Conservation (phyloP, 495 filamentous ascomycete species). For the Collariella sp. region DNA sequence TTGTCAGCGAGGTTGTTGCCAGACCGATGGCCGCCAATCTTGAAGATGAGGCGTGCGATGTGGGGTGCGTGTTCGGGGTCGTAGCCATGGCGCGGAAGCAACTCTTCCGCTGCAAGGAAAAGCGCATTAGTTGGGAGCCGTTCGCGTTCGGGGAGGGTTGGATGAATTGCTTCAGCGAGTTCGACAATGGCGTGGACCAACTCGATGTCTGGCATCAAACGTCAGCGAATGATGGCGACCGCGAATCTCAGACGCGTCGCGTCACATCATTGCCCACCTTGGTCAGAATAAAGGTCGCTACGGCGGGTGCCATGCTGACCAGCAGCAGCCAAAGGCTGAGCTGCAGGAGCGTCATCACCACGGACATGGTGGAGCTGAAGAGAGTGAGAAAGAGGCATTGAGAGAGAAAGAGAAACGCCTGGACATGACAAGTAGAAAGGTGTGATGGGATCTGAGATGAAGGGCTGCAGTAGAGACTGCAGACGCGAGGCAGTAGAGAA, state of each 20-base stretch:
- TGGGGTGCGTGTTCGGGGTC: constrained; percentile 59
- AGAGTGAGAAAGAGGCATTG: no score
- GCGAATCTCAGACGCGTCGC: no score
- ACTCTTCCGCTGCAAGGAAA: constrained; percentile 68
- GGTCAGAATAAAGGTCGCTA: neutral
- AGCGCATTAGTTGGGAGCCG: constrained; percentile 66
- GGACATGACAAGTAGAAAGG: no score
- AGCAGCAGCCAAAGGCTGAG: no score
- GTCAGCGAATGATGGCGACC: constrained; percentile 5
- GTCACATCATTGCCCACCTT: neutral
- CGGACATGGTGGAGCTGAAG: no score
- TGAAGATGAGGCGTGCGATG: constrained; percentile 71
- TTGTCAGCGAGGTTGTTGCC: constrained; percentile 31
- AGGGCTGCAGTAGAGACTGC: no score
- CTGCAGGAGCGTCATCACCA: no score
- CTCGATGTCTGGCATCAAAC: constrained; percentile 54
- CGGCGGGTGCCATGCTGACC: no score
- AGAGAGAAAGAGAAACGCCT: no score
- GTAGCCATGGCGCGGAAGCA: constrained; percentile 57
- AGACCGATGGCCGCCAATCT: constrained; percentile 54
- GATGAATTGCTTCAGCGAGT: constrained; percentile 53
- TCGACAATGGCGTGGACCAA: constrained; percentile 69
- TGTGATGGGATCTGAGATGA: no score
- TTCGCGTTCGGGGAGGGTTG: constrained; percentile 48
- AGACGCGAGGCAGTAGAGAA: no score